These are phyloP conservation scores for Trypanosoma lewisi DNA, from an alignment of 208 protist species.

Conservation along the genomic window DNA sequence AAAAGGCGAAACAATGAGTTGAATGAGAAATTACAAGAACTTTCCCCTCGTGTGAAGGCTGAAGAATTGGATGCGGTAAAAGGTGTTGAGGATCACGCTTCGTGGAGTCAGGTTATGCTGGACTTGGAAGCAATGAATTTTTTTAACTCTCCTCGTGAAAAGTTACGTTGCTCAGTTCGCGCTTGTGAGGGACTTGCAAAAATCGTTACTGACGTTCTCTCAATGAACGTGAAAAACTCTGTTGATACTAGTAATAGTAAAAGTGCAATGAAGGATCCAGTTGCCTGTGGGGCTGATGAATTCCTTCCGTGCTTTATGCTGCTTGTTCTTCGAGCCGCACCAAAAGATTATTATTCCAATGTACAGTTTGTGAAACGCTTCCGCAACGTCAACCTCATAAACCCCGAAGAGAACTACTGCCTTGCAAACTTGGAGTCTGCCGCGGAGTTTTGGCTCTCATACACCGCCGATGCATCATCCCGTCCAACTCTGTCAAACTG, in stretches of 20 bases:
- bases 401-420: constrained; percentile 72
- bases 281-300: constrained; percentile 74
- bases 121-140: constrained; percentile 86
- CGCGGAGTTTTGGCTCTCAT: constrained; percentile 60
- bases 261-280: background rate
- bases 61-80: constrained; percentile 55
- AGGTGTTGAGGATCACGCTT: constrained; percentile 60
- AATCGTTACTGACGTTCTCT: constrained; percentile 42
- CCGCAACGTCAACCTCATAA: constrained; percentile 34
- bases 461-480: constrained; percentile 18
- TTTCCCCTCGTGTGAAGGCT: constrained; percentile 38
- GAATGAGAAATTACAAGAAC: constrained; percentile 33
- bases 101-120: constrained; percentile 82
- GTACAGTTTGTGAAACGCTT: constrained; percentile 68
- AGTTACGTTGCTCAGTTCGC: constrained; percentile 70
- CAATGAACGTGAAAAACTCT: constrained; percentile 11
- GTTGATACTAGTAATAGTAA: background rate
- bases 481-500: background rate
- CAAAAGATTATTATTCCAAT: constrained; percentile 71
- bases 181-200: constrained; percentile 56
- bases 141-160: constrained; percentile 78
- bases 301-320: constrained; percentile 83
- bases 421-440: constrained; percentile 63
- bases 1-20: constrained; percentile 33
- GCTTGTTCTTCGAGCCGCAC: constrained; percentile 63